Percentiles rank a stretch among this genome's conserved stretches.
Conservation (phyloP, 192 early-diverging fungal genomes). For the Podochytrium sp. region DNA sequence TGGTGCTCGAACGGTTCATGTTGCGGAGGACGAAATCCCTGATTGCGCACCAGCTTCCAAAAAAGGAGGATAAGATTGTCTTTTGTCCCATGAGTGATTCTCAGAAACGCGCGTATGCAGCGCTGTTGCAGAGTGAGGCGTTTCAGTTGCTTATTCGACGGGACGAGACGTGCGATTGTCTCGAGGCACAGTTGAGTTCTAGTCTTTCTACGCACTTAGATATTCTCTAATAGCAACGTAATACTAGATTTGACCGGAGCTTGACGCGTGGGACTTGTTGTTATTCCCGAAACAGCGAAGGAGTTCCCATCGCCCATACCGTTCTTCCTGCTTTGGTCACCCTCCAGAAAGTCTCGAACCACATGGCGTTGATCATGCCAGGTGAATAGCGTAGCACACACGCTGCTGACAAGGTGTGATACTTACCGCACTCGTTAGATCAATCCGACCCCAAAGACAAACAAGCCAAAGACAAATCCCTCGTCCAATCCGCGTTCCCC, state of each 20-base stretch:
- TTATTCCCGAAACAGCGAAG: neutral
- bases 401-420: neutral
- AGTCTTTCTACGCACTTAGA: neutral
- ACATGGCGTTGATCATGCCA: neutral
- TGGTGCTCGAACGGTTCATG: neutral
- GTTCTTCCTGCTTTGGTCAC: neutral
- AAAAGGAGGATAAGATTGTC: conserved; percentile 4
- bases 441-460: neutral
- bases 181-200: neutral
- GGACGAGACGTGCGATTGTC: neutral
- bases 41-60: neutral
- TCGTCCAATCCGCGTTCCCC: neutral
- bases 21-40: neutral
- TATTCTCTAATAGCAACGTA: neutral
- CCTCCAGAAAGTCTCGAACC: neutral
- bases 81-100: neutral
- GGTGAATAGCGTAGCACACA: neutral
- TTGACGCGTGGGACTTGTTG: neutral
- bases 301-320: neutral
- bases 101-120: neutral
- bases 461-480: neutral
- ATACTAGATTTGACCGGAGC: neutral
- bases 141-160: neutral
- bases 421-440: too few species aligned
- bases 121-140: neutral